These are phyloP conservation scores for Kregervanrija pseudodelftensis DNA, from an alignment of 805 yeast species.

Conservation along the genomic window DNA sequence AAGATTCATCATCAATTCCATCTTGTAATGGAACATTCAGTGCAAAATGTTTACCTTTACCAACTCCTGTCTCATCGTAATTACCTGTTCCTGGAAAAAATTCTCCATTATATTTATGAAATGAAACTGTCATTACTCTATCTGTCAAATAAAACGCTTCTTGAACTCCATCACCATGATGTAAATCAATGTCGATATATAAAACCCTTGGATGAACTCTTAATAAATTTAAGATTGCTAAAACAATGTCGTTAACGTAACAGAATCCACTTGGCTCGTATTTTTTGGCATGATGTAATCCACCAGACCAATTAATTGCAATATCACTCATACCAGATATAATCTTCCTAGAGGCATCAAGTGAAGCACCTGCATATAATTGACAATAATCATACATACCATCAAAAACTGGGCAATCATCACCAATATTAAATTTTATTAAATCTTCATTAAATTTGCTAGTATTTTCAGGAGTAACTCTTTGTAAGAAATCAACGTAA, in stretches of 20 bases:
- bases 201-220: slow-evolving; percentile 88
- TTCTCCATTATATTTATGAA: slow-evolving; percentile 90
- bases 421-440: slow-evolving; percentile 81
- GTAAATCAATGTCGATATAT: slow-evolving; percentile 90
- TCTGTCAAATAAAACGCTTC: slow-evolving; percentile 95
- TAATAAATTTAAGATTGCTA: slow-evolving; percentile 76
- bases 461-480: slow-evolving; percentile 70
- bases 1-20: slow-evolving; percentile 91
- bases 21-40: slow-evolving; percentile 89
- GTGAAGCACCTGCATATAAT: slow-evolving; percentile 86
- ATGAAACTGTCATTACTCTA: slow-evolving; percentile 92
- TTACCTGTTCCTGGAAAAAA: slow-evolving; percentile 98
- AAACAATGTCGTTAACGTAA: slow-evolving; percentile 88
- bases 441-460: slow-evolving; percentile 49
- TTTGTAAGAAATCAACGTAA: slow-evolving; percentile 67
- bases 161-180: slow-evolving; percentile 97
- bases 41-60: slow-evolving; percentile 81
- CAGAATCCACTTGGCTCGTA: slow-evolving; percentile 93
- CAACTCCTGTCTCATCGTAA: slow-evolving; percentile 81
- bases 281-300: slow-evolving; percentile 94
- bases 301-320: slow-evolving; percentile 96
- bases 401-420: slow-evolving; percentile 91
- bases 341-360: slow-evolving; percentile 85
- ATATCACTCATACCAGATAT: slow-evolving; percentile 85
- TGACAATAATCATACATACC: slow-evolving; percentile 89